phyloP scores from a whole-genome alignment of 73 alveolate species.

The Tetrahymena elliotti region DNA sequence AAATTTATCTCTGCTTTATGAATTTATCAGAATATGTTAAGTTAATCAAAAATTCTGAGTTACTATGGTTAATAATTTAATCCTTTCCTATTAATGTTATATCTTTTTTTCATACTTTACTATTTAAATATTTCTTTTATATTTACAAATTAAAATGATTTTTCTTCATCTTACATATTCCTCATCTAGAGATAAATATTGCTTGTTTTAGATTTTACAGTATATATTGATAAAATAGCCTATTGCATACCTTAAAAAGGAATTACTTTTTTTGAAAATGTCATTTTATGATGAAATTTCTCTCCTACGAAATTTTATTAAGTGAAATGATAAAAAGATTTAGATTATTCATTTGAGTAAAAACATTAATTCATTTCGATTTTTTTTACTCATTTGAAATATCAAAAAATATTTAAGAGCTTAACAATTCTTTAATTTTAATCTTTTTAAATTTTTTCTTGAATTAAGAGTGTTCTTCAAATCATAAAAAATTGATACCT shows the following conservation, averaged over 20 bases:
- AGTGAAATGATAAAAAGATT: too few relatives aligned
- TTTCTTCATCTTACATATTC: too few relatives aligned
- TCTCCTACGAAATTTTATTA: too few relatives aligned
- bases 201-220: not conserved
- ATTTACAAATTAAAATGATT: not conserved
- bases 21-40: not conserved
- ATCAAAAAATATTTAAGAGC: too few relatives aligned
- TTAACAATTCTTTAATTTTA: too few relatives aligned
- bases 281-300: not conserved
- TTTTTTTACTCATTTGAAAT: too few relatives aligned
- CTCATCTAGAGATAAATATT: too few relatives aligned
- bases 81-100: not conserved
- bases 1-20: not conserved
- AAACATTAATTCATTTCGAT: too few relatives aligned
- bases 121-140: too few relatives aligned
- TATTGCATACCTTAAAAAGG: not conserved
- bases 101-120: not conserved
- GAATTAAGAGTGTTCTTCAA: not conserved
- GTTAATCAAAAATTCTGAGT: not conserved
- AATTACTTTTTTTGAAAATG: not conserved
- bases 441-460: too few relatives aligned
- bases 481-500: not conserved
- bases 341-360: too few relatives aligned
- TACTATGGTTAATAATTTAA: not conserved
- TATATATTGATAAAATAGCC: not conserved